phyloP scores from a whole-genome alignment of 805 yeast species.

The Hermanozyma aechmeae region DNA sequence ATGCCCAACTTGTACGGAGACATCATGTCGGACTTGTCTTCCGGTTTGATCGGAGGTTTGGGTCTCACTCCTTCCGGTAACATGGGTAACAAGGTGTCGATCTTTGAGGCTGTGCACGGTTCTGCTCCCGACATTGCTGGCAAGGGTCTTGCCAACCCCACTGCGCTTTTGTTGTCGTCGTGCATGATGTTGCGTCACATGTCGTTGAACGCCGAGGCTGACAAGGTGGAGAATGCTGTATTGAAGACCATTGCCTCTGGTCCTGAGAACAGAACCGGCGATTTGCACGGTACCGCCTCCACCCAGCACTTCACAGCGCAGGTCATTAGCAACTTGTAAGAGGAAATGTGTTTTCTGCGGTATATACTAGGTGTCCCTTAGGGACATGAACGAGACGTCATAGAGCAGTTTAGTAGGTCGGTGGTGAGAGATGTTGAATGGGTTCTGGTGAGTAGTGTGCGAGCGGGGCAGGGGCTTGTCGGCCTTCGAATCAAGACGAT shows the following conservation, averaged over 20 bases:
- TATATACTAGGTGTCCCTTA: too few relatives aligned
- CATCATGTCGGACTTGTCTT: conserved; percentile 94
- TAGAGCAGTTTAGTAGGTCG: too few relatives aligned
- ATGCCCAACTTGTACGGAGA: conserved; percentile 99
- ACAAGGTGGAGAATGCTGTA: conserved; percentile 81
- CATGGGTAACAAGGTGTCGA: conserved; percentile 97
- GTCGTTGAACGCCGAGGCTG: conserved; percentile 78
- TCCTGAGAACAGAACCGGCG: conserved; percentile 92
- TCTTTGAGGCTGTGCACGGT: conserved; percentile 99
- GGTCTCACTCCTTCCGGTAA: conserved; percentile 99
- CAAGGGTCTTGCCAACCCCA: conserved; percentile 97
- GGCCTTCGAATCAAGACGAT: too few relatives aligned
- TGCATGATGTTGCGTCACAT: conserved; percentile 99
- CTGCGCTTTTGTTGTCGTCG: conserved; percentile 90
- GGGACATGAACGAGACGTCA: too few relatives aligned
- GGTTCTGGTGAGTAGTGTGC: too few relatives aligned
- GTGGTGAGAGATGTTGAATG: too few relatives aligned
- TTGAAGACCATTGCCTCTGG: conserved; percentile 88
- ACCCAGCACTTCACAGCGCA: conserved; percentile 87
- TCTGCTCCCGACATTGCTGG: conserved; percentile 99
- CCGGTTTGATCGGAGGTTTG: conserved; percentile 97
- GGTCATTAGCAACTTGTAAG: conserved; percentile 69
- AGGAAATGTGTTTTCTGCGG: too few relatives aligned
- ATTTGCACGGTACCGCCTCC: conserved; percentile 85
- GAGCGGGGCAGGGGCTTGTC: too few relatives aligned